These are phyloP conservation scores for Trametes sanguinea DNA, from an alignment of 768 basidiomycete genomes.

Conservation along the genomic window DNA sequence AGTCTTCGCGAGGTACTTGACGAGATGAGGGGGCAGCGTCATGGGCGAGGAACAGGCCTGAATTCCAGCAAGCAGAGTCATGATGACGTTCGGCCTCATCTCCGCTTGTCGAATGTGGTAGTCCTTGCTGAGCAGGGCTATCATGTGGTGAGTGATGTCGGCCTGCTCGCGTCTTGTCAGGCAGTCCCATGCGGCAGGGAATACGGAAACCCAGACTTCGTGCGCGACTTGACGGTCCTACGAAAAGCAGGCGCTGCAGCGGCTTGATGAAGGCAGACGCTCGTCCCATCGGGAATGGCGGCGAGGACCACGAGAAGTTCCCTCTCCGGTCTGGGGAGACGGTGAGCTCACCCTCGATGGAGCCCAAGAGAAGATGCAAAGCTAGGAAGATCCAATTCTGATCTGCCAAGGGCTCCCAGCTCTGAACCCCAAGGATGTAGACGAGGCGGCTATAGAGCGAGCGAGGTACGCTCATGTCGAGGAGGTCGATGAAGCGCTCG, in stretches of 20 bases:
- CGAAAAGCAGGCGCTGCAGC: constrained; percentile 78
- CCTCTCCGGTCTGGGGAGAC: constrained; percentile 46
- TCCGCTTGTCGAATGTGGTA: constrained; percentile 90
- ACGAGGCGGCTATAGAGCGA: constrained; percentile 80
- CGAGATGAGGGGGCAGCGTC: constrained; percentile 88
- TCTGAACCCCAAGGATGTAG: constrained; percentile 91
- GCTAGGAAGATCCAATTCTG: constrained; percentile 95
- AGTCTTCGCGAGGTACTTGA: constrained; percentile 95
- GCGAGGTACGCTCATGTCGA: constrained; percentile 87
- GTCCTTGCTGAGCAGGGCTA: constrained; percentile 88
- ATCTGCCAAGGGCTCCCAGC: constrained; percentile 90
- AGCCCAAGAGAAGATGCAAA: constrained; percentile 84
- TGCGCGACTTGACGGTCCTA: constrained; percentile 79
- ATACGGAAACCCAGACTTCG: constrained; percentile 84
- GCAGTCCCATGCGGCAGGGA: constrained; percentile 83
- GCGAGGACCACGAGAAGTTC: constrained; percentile 36
- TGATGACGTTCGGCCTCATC: constrained; percentile 87
- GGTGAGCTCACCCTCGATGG: constrained; percentile 48
- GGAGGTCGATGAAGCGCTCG: constrained; percentile 83
- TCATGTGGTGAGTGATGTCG: constrained; percentile 87
- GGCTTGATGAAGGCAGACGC: constrained; percentile 64
- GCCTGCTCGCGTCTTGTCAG: constrained; percentile 85
- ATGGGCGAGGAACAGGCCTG: constrained; percentile 86
- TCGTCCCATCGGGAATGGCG: constrained; percentile 47
- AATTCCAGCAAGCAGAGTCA: constrained; percentile 84